These are phyloP conservation scores for Pisolithus tinctorius DNA, from an alignment of 768 basidiomycete genomes.

Conservation along the genomic window DNA sequence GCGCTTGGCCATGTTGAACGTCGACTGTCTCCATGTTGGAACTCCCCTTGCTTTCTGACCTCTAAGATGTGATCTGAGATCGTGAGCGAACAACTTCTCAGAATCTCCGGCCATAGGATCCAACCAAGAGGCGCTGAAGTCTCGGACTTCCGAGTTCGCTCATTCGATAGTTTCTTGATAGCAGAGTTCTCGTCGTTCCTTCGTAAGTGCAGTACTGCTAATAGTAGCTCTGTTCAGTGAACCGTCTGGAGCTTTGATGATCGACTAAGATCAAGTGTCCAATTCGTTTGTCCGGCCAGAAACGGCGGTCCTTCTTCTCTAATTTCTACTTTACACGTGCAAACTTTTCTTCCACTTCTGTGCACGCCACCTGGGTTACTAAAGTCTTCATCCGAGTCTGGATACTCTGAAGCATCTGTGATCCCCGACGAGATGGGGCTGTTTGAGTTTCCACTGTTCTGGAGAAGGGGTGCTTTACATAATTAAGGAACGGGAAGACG, in stretches of 20 bases:
- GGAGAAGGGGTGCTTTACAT: conserved; percentile 87
- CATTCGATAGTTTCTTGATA: conserved; percentile 93
- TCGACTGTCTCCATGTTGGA: conserved; percentile 86
- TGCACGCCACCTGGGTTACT: conserved; percentile 63
- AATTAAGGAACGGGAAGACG: too few relatives aligned
- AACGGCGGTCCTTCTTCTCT: conserved; percentile 96
- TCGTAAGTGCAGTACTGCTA: conserved; percentile 87
- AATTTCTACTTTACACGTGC: conserved; percentile 72
- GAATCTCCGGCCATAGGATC: conserved; percentile 92
- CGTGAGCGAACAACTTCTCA: conserved; percentile 90
- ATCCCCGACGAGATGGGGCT: conserved; percentile 96
- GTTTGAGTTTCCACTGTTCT: conserved; percentile 99
- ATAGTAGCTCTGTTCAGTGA: conserved; percentile 93
- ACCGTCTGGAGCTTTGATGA: conserved; percentile 98
- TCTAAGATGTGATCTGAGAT: conserved; percentile 73
- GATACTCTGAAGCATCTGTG: conserved; percentile 88
- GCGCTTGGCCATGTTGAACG: conserved; percentile 92
- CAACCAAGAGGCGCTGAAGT: conserved; percentile 95
- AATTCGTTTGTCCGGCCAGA: conserved; percentile 92
- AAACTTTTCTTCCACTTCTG: conserved; percentile 91
- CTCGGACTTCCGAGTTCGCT: conserved; percentile 89
- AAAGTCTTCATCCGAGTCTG: conserved; percentile 85
- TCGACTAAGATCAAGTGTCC: conserved; percentile 90
- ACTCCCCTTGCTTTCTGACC: conserved; percentile 79
- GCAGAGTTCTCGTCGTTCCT: conserved; percentile 89